Evolutionary conservation across 116 monocot genomes (phyloP).

Genomic region (Iris pallida): DNA sequence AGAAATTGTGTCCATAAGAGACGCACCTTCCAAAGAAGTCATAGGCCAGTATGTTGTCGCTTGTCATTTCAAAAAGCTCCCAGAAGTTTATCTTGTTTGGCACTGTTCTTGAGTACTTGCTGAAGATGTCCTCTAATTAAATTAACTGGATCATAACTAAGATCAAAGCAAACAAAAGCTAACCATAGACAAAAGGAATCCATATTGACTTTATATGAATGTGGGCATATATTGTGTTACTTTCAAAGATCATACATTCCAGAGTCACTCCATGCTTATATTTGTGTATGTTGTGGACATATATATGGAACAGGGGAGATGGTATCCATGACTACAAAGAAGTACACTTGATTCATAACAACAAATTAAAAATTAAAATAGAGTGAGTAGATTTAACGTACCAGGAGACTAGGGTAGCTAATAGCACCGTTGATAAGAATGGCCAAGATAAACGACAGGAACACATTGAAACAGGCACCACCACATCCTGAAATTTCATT

Average conservation of each 20-base stretch:
- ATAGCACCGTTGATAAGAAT: constrained; percentile 44
- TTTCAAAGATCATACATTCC: constrained; percentile 73
- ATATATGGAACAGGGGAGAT: constrained; percentile 51
- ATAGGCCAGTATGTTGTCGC: constrained; percentile 28
- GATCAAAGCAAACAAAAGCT: background rate
- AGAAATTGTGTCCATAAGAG: background rate
- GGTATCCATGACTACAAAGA: constrained; percentile 42
- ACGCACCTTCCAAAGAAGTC: constrained; percentile 70
- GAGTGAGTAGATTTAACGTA: constrained; percentile 9
- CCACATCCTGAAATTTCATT: constrained; percentile 49
- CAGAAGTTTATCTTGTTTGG: constrained; percentile 49
- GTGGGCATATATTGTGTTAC: constrained; percentile 19
- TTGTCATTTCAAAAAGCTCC: constrained; percentile 75
- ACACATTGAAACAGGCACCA: constrained; percentile 32
- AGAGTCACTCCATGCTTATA: constrained; percentile 84
- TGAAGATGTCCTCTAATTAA: constrained; percentile 91
- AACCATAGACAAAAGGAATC: no score
- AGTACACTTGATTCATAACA: no score
- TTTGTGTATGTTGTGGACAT: constrained; percentile 74
- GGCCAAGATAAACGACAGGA: constrained; percentile 46
- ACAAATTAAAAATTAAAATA: background rate
- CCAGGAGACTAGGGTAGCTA: constrained; percentile 66
- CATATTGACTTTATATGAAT: no score
- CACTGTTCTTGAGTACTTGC: constrained; percentile 54
- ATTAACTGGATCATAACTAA: constrained; percentile 57